Conservation (phyloP, 345 rosid genomes). For the Theobroma cacao region DNA sequence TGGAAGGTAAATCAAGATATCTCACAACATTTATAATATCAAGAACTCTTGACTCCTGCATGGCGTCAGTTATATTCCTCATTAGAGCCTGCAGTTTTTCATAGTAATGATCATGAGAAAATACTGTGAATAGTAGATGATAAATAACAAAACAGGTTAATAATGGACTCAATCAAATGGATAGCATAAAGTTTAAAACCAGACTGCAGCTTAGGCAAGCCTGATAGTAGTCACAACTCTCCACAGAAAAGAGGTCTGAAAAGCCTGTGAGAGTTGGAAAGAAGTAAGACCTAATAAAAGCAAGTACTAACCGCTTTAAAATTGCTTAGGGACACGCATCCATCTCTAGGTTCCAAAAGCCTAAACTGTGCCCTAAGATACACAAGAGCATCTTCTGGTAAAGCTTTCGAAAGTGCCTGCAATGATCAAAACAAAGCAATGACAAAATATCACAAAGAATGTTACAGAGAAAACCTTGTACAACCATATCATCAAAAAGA, state of each 20-base stretch:
- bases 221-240: background rate
- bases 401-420: slow-evolving; percentile 93
- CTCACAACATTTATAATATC: slow-evolving; percentile 71
- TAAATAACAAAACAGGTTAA: background rate
- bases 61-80: slow-evolving; percentile 71
- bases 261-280: background rate
- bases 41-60: slow-evolving; percentile 75
- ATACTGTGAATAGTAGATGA: background rate
- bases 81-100: slow-evolving; percentile 58
- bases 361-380: slow-evolving; percentile 77
- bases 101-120: slow-evolving; percentile 10
- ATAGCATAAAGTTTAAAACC: background rate
- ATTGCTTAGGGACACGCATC: slow-evolving; percentile 66
- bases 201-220: background rate
- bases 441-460: background rate
- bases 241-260: background rate
- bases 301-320: slow-evolving; percentile 58
- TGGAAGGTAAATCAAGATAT: background rate
- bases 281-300: background rate
- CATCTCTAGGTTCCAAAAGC: slow-evolving; percentile 81
- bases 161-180: background rate
- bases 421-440: slow-evolving; percentile 11
- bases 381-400: slow-evolving; percentile 77
- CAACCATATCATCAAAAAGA: background rate
- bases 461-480: background rate